Evolutionary conservation across 768 basidiomycete species (phyloP).

Genomic region (Lactarius pseudohatsudake): DNA sequence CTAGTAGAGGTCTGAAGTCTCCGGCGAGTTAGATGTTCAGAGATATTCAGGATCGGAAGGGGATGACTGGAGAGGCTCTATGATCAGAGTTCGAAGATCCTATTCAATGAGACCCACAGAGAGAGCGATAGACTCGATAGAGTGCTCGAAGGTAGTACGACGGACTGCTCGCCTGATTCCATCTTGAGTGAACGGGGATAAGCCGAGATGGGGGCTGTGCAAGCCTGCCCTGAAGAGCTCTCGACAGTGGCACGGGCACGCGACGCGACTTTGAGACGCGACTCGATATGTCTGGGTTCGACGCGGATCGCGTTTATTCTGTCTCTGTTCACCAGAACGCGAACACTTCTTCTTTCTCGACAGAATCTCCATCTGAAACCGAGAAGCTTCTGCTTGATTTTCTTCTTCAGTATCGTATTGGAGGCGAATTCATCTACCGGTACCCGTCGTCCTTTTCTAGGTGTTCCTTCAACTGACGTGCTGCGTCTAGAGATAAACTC

Average conservation of each 20-base stretch:
- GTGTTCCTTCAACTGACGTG: conserved; percentile 5
- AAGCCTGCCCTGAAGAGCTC: conserved; percentile 15
- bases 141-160: conserved; percentile 69
- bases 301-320: conserved; percentile 76
- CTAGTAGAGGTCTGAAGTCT: conserved; percentile 66
- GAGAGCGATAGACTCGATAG: conserved; percentile 74
- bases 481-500: conserved; percentile 70
- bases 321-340: conserved; percentile 74
- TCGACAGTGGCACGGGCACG: conserved; percentile 2
- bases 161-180: conserved; percentile 77
- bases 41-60: conserved; percentile 93
- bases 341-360: conserved; percentile 49
- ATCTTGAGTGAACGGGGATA: conserved; percentile 38
- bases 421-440: conserved; percentile 92
- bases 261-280: conserved; percentile 23
- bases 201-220: conserved; percentile 8
- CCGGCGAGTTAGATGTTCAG: conserved; percentile 88
- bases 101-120: conserved; percentile 48
- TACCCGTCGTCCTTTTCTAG: conserved; percentile 34
- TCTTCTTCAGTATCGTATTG: conserved; percentile 82
- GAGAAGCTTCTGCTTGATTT: conserved; percentile 84
- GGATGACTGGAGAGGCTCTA: conserved; percentile 65
- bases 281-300: conserved; percentile 79
- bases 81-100: background rate
- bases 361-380: conserved; percentile 76